phyloP scores from a whole-genome alignment of 2,329 filamentous ascomycete species.

The Fusarium succisae region DNA sequence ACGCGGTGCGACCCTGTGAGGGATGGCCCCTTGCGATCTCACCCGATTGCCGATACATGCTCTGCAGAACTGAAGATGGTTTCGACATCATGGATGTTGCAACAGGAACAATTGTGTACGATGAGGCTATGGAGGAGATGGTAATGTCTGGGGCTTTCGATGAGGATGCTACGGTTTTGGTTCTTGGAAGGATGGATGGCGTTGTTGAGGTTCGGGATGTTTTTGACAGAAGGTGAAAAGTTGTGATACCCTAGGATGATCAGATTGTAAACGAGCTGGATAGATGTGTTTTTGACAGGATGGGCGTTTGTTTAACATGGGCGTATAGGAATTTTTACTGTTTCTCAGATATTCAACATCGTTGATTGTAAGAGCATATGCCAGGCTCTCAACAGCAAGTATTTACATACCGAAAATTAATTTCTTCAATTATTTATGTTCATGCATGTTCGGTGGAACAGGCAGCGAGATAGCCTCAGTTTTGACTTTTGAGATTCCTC shows the following conservation, averaged over 20 bases:
- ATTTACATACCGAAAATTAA: neutral
- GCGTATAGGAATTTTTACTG: neutral
- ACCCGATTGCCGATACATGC: conserved; percentile 50
- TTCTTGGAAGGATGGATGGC: conserved; percentile 49
- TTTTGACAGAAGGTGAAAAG: conserved; percentile 33
- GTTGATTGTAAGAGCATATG: conserved; percentile 13
- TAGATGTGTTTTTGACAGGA: neutral
- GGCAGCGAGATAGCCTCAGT: neutral
- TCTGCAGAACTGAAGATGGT: conserved; percentile 53
- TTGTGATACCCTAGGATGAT: conserved; percentile 25
- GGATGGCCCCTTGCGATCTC: conserved; percentile 55
- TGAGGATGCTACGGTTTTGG: conserved; percentile 42
- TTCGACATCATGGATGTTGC: conserved; percentile 53
- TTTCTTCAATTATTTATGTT: neutral
- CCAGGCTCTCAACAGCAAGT: conserved; percentile 16
- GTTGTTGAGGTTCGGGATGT: conserved; percentile 49
- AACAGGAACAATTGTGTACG: conserved; percentile 47
- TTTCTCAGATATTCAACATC: conserved; percentile 4
- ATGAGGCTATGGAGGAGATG: conserved; percentile 36
- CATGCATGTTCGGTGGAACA: no score
- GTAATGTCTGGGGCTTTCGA: conserved; percentile 51
- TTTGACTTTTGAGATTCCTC: neutral
- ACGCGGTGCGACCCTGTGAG: conserved; percentile 46
- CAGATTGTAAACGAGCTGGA: neutral
- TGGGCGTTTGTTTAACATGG: neutral